These are phyloP conservation scores for Salvia sclarea DNA, from an alignment of 305 asterid genomes.

Conservation along the genomic window DNA sequence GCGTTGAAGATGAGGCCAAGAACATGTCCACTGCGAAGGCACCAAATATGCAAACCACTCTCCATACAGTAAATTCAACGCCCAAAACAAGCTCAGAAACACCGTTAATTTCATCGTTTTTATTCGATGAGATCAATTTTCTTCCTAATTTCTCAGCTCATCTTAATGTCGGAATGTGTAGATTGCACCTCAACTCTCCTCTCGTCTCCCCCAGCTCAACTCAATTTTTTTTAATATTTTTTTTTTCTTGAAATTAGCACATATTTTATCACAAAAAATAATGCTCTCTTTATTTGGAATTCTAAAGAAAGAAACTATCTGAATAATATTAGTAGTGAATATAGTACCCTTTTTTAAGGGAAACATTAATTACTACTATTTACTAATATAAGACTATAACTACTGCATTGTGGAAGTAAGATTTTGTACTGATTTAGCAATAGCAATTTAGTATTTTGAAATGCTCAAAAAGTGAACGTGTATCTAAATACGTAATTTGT, in stretches of 20 bases:
- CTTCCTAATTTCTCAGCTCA: not conserved
- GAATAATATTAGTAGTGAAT: not conserved
- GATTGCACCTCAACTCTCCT: not conserved
- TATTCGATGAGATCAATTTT: constrained; percentile 9
- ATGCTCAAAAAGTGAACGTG: too few species aligned
- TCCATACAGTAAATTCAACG: constrained; percentile 71
- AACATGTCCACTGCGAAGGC: constrained; percentile 73
- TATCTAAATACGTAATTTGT: too few species aligned
- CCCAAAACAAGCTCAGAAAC: constrained; percentile 70
- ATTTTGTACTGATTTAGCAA: too few species aligned
- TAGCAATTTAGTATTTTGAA: too few species aligned
- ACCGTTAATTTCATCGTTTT: constrained; percentile 59
- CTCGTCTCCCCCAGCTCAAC: not conserved
- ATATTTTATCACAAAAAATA: not conserved
- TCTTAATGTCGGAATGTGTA: too few species aligned
- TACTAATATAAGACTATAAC: not conserved
- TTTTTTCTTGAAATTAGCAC: not conserved
- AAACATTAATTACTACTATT: not conserved
- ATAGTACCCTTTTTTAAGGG: not conserved
- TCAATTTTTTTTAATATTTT: not conserved
- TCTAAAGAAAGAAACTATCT: not conserved
- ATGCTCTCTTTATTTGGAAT: not conserved
- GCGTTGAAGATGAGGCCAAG: constrained; percentile 83
- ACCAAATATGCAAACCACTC: constrained; percentile 89
- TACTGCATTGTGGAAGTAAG: too few species aligned